Evolutionary conservation across 1,284 basidiomycete genomes (phyloP).

Genomic region (Sanguinoderma infundibulare): DNA sequence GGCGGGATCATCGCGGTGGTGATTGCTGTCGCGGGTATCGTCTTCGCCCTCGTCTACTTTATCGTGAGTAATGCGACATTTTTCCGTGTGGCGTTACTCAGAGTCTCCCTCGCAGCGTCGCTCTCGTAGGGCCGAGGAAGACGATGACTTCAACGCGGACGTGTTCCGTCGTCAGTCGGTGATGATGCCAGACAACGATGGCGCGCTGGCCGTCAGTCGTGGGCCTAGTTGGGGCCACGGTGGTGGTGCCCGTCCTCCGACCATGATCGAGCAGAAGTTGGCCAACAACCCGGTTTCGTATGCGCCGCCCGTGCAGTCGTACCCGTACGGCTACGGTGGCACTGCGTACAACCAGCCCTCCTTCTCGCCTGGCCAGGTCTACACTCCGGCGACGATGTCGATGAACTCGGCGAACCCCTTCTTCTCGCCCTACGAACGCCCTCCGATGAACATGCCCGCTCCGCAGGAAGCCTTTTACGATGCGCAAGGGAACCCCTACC

Average conservation of each 20-base stretch:
- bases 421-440: constrained; percentile 37
- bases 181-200: constrained; percentile 52
- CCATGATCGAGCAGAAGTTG: constrained; percentile 43
- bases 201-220: constrained; percentile 16
- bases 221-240: constrained; percentile 22
- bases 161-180: constrained; percentile 65
- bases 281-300: constrained; percentile 16
- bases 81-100: background rate
- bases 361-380: constrained; percentile 30
- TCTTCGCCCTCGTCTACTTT: constrained; percentile 56
- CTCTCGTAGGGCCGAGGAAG: constrained; percentile 39
- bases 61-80: constrained; percentile 45
- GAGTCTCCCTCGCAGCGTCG: constrained; percentile 43
- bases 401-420: constrained; percentile 38
- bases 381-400: constrained; percentile 22
- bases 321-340: constrained; percentile 25
- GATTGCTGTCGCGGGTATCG: constrained; percentile 50
- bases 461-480: constrained; percentile 34
- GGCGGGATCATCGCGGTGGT: constrained; percentile 59
- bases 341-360: constrained; percentile 30
- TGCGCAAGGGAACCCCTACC: constrained; percentile 29
- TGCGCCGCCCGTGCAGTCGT: constrained; percentile 14
- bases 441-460: constrained; percentile 37
- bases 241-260: constrained; percentile 24
- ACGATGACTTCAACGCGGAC: constrained; percentile 54